Conservation (phyloP, 2,329 filamentous ascomycete species). For the Acephala macrosclerotiorum region DNA sequence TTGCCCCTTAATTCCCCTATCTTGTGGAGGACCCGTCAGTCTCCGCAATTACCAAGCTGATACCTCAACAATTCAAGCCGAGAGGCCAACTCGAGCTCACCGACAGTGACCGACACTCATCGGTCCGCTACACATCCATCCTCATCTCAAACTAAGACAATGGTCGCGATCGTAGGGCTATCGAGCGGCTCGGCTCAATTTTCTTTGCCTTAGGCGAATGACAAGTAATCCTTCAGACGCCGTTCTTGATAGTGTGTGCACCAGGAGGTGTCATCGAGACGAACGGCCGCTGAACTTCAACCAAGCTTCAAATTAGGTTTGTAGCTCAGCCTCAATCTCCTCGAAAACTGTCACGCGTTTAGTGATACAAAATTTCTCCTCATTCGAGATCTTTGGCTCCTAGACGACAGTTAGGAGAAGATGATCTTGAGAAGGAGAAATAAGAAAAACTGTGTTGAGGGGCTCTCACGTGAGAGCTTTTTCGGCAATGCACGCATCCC, state of each 20-base stretch:
- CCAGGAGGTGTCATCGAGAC: background rate
- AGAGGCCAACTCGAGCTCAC: background rate
- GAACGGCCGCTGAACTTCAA: background rate
- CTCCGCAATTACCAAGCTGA: background rate
- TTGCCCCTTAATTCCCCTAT: background rate
- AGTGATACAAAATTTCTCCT: background rate
- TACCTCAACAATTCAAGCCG: background rate
- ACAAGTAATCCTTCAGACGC: background rate
- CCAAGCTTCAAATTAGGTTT: background rate
- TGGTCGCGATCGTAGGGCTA: background rate
- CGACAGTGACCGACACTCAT: background rate
- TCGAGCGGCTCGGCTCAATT: slow-evolving; percentile 3
- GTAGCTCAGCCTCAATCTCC: background rate
- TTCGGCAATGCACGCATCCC: background rate
- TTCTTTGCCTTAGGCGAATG: background rate
- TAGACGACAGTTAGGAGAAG: background rate
- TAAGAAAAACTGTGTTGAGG: background rate
- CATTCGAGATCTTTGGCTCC: background rate
- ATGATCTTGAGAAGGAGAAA: background rate
- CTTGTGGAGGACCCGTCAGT: background rate
- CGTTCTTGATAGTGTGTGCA: background rate
- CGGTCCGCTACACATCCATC: slow-evolving; percentile 7
- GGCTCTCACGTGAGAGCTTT: background rate
- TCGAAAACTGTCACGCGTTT: background rate
- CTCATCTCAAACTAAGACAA: background rate